These are phyloP conservation scores for Neurospora discreta DNA, from an alignment of 495 filamentous ascomycete genomes.

Conservation along the genomic window DNA sequence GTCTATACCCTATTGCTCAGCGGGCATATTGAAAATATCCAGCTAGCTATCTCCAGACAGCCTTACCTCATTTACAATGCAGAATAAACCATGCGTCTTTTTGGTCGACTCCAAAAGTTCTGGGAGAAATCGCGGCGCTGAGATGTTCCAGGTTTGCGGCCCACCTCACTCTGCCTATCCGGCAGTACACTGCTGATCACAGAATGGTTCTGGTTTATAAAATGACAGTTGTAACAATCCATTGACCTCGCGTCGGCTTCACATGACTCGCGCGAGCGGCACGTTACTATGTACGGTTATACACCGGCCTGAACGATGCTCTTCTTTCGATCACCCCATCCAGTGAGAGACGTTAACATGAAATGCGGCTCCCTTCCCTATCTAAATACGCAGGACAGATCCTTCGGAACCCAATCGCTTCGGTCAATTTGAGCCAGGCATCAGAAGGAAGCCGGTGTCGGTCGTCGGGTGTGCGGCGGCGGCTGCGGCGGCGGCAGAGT, in stretches of 20 bases:
- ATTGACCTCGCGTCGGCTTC: not conserved
- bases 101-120: not conserved
- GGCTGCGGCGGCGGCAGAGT: not conserved
- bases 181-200: not conserved
- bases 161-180: not conserved
- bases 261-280: not conserved
- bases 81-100: not conserved
- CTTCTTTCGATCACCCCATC: not conserved
- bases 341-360: not conserved
- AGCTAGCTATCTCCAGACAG: not conserved
- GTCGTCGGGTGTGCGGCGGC: not conserved
- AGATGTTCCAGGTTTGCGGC: no score
- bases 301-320: not conserved
- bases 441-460: not conserved
- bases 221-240: not conserved
- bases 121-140: not conserved
- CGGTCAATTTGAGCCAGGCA: not conserved
- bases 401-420: not conserved
- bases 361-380: not conserved
- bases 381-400: not conserved
- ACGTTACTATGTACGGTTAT: not conserved
- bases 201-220: not conserved
- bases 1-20: not conserved
- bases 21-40: not conserved
- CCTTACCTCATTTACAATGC: not conserved